Evolutionary conservation across 176 grass and related monocot species (phyloP).

Genomic region (Avena atlantica): DNA sequence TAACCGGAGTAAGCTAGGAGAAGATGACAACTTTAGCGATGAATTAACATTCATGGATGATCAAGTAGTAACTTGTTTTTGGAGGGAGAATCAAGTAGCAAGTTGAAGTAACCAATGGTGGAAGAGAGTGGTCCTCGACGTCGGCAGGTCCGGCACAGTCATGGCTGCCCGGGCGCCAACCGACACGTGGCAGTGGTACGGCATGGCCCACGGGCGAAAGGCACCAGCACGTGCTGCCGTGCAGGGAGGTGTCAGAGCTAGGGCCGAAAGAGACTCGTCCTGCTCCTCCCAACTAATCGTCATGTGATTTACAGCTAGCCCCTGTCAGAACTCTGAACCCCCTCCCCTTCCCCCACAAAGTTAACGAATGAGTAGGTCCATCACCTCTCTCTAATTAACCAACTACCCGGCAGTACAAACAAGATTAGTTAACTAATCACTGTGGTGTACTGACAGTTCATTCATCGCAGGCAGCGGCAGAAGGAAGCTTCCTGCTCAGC

Average conservation of each 20-base stretch:
- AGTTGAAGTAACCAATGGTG: no score
- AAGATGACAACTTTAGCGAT: no score
- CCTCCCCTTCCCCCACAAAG: not conserved
- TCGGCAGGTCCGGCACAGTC: constrained; percentile 24
- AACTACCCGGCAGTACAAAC: not conserved
- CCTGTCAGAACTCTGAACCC: not conserved
- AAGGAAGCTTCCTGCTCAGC: not conserved
- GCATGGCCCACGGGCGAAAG: not conserved
- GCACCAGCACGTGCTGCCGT: constrained; percentile 27
- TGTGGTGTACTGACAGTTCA: not conserved
- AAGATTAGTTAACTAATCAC: not conserved
- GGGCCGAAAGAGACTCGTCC: constrained; percentile 1
- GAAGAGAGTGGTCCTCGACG: constrained; percentile 5
- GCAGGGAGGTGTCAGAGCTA: constrained; percentile 14
- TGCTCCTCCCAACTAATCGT: not conserved
- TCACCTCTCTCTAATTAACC: not conserved
- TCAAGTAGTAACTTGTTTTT: no score
- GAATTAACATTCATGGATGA: no score
- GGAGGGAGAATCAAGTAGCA: no score
- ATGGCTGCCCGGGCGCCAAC: constrained; percentile 19
- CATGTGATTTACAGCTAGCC: constrained; percentile 23
- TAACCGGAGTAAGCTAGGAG: no score
- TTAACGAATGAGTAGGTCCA: not conserved
- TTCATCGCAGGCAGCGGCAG: not conserved
- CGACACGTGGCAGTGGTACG: constrained; percentile 37